Conservation (phyloP, 2,329 filamentous ascomycete genomes). For the Thielaviopsis euricoi region DNA sequence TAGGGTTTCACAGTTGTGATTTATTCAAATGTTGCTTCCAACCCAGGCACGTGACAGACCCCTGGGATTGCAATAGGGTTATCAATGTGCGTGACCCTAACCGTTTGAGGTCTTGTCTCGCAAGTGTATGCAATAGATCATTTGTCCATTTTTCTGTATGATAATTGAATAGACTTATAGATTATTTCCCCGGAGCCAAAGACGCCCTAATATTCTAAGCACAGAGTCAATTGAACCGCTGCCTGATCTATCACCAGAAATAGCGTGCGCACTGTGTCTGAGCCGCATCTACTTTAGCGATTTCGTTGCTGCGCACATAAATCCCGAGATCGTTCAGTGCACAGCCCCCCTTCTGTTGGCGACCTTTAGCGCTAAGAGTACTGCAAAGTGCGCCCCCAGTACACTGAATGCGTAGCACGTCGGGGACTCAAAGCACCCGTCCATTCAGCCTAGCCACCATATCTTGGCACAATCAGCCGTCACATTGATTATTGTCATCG, state of each 20-base stretch:
- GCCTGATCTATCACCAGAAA: not conserved
- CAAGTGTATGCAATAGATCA: too few relatives aligned
- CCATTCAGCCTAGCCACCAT: not conserved
- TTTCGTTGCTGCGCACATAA: not conserved
- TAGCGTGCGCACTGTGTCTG: not conserved
- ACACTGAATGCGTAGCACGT: not conserved
- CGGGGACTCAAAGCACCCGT: not conserved
- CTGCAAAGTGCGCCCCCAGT: not conserved
- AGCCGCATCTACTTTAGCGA: not conserved
- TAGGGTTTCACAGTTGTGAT: too few relatives aligned
- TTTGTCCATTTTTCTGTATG: too few relatives aligned
- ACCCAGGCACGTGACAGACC: too few relatives aligned
- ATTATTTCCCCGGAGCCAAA: too few relatives aligned
- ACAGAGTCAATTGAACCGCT: not conserved
- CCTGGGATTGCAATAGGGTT: too few relatives aligned
- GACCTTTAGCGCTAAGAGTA: not conserved
- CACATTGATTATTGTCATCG: not conserved
- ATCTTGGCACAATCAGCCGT: not conserved
- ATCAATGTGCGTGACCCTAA: too few relatives aligned
- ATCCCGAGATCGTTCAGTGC: not conserved
- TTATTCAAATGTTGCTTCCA: not conserved
- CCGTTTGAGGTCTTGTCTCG: too few relatives aligned
- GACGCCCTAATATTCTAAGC: not conserved
- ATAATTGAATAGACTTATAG: too few relatives aligned
- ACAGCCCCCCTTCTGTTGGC: conserved; percentile 2